Evolutionary conservation across 768 basidiomycete genomes (phyloP), one percentile per base, ranked within the genome.

Genomic region (Panaeolus cyanescens): DNA sequence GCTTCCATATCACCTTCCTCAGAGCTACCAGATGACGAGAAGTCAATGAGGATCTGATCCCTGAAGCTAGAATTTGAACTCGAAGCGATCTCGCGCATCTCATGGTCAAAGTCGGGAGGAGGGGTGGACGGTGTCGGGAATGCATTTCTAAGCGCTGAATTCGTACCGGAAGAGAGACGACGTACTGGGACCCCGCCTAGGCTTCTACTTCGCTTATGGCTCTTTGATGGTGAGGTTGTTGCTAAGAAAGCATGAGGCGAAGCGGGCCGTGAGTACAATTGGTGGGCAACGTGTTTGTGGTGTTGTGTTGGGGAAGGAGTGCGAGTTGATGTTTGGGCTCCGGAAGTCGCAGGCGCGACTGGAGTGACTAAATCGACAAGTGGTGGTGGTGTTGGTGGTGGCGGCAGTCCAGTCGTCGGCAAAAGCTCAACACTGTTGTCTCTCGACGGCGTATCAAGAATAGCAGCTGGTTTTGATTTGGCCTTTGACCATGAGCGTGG

Each of bases 151-250:
- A 72, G 34, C 4, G 64, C 67, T 4, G 68, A 69, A 19, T 36
- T 55, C 0, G 65, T 67, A 9, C 68, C 62, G 12, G 61, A 59
- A 15, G 65, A 68, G 8, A 70, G 61, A 17, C 70, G 67, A 8
- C 71, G 67, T 4, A 72, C 68, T n/a, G 69, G 62, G 17, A 72
- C 68, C 19, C 71, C 71, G 12, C 71, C 71, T 20, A 72, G 64
- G 40, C 69, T 70, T 53, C 65, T 62, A 33, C 68, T 70, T 17
- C 71, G 66, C 42, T 64, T 63, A 30, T 66, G 65, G 4, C 55
- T 60, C n/a, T 63, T 65, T 2, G 62, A 63, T n/a, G 68, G 68
- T 10, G 69, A 64, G n/a, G 67, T 67, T 4, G 71, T 72, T 22
- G 67, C 64, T 15, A 72, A 64, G 25, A 68, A 64, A 6, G 65